Percentiles rank a stretch among this genome's conserved stretches.
These are phyloP conservation scores for Macadamia tetraphylla DNA, from an alignment of 164 flowering plant genomes.

Conservation along the genomic window DNA sequence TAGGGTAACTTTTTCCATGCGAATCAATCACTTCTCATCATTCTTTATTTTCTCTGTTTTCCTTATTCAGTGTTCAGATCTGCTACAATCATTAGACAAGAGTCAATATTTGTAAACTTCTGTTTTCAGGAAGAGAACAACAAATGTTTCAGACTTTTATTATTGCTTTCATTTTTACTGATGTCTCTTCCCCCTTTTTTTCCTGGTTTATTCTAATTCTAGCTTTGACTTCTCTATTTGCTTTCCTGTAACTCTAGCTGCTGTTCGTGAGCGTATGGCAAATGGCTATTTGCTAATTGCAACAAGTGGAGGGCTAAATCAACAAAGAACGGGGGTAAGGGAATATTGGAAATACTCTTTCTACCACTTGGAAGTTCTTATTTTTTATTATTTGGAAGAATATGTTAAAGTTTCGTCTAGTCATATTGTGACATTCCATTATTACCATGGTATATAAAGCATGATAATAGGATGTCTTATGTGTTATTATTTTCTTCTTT, in stretches of 20 bases:
- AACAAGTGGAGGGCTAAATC: neutral
- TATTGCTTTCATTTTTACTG: neutral
- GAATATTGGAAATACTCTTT: neutral
- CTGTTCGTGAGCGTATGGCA: neutral
- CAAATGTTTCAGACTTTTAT: too few relatives aligned
- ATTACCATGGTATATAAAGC: neutral
- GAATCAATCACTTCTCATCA: too few relatives aligned
- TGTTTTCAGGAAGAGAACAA: too few relatives aligned
- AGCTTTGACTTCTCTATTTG: neutral
- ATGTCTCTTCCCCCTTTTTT: too few relatives aligned
- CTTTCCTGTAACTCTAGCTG: neutral
- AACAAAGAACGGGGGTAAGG: neutral
- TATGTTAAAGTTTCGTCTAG: neutral
- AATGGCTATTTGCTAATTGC: neutral
- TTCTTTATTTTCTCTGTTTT: too few relatives aligned
- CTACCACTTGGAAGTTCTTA: neutral
- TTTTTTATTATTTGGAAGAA: too few relatives aligned
- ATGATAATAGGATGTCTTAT: neutral
- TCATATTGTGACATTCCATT: neutral
- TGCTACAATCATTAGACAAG: too few relatives aligned
- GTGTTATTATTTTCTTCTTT: neutral
- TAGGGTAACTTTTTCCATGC: too few relatives aligned
- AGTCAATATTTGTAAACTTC: too few relatives aligned
- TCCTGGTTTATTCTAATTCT: neutral
- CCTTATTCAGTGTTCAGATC: too few relatives aligned